Percentiles rank a stretch among this genome's conserved stretches.
phyloP scores from a whole-genome alignment of 192 early-diverging fungal genomes.

The Lobosporangium transversale region DNA sequence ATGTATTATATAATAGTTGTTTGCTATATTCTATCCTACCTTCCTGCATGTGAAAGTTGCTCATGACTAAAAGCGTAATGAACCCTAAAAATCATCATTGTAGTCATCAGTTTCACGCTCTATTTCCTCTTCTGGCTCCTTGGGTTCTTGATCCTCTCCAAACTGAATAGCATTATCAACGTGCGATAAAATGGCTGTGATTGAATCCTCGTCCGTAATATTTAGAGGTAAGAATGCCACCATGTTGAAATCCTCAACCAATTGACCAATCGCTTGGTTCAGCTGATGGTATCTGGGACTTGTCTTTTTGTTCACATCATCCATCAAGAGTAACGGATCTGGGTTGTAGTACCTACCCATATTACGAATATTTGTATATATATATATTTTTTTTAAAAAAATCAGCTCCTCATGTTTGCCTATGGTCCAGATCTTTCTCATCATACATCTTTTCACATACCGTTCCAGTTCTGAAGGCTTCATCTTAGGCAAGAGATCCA shows the following conservation, averaged over 20 bases:
- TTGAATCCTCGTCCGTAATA: constrained; percentile 93
- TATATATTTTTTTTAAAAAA: too few relatives aligned
- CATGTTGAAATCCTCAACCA: constrained; percentile 97
- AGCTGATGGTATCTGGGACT: constrained; percentile 83
- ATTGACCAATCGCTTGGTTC: constrained; percentile 87
- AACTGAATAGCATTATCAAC: constrained; percentile 97
- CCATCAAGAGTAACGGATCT: constrained; percentile 85
- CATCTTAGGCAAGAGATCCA: constrained; percentile 86
- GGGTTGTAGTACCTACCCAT: constrained; percentile 84
- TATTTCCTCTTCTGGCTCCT: constrained; percentile 63
- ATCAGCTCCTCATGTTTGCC: too few relatives aligned
- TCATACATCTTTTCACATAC: constrained; percentile 7
- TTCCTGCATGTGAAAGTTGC: too few relatives aligned
- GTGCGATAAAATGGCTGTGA: constrained; percentile 85
- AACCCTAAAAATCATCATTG: too few relatives aligned
- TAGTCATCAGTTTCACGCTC: constrained; percentile 32
- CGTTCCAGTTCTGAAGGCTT: constrained; percentile 71
- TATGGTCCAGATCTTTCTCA: background rate
- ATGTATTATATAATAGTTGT: too few relatives aligned
- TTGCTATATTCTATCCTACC: too few relatives aligned
- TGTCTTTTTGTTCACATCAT: constrained; percentile 81
- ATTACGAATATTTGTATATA: background rate
- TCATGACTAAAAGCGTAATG: too few relatives aligned
- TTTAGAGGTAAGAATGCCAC: constrained; percentile 95
- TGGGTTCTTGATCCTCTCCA: constrained; percentile 97